Base-by-base conservation (phyloP, 805 yeast genomes). In the Teunomyces gatunensis region DNA sequence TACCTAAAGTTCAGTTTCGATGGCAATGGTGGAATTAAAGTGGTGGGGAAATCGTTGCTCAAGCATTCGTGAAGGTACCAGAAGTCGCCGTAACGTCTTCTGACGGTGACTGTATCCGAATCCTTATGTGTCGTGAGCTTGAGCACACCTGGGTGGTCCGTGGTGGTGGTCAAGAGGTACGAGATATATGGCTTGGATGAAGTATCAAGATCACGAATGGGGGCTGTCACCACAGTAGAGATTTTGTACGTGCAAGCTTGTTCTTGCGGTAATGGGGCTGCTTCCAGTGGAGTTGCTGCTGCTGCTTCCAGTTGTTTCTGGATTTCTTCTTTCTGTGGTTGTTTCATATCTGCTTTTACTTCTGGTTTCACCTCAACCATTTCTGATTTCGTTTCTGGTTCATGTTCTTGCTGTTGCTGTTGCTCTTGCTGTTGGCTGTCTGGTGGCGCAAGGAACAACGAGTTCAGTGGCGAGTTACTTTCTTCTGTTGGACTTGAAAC, bases 11-110 rank as follows among this genome's bases (percentile, higher is more conserved):
- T 80, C 69, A 87, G 88, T 65, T 90, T 91, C 52, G 92, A 95
- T 0, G 99, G 99, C 46, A 92, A 74, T 11, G 98, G 97, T 0
- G 99, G 99, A 0, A 92, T 81, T 11, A 94, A 80, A 50, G 88
- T 76, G 3, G 94, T 87, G 0, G 97, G 96, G 61, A 74, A 87
- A 61, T 91, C 97, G 54, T 81, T 84, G 44, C 75, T 64, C 46
- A 92, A 71, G 47, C 89, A 83, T 51, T 85, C 87, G 65, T 85
- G 87, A 18, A 92, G 74, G 54, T 85, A 81, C 48, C 85, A 79
- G 64, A 92, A 89, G 65, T 94, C 98, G 4, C 92, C 87, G 65
- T 88, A 92, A 44, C 99, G 76, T 56, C 97, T 77, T 41, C 95
- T 75, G 46, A 79, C 73, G n/a, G 65, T 64, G 1, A 68, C 50